Conservation (phyloP, 768 basidiomycete genomes). For the Cystobasidiopsis lactophilus region DNA sequence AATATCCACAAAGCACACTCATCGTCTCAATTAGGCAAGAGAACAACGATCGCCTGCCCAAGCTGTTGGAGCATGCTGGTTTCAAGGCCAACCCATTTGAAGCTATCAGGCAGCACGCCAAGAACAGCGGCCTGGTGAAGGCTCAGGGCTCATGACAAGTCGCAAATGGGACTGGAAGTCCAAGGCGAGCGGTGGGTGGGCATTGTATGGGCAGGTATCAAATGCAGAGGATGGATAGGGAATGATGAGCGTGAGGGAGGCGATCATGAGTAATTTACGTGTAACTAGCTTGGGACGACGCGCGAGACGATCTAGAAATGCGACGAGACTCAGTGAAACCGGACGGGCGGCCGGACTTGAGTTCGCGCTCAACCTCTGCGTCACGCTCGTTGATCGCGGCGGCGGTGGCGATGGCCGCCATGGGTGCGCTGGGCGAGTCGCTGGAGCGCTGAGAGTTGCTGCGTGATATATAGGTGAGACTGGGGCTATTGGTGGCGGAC, state of each 20-base stretch:
- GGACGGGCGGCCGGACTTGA: slow-evolving; percentile 46
- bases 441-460: background rate
- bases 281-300: background rate
- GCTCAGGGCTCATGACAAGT: background rate
- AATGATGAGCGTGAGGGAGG: too few relatives aligned
- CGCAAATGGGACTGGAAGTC: too few relatives aligned
- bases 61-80: slow-evolving; percentile 13
- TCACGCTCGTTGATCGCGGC: slow-evolving; percentile 64
- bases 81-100: slow-evolving; percentile 16
- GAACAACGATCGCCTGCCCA: slow-evolving; percentile 14
- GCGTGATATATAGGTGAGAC: background rate
- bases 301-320: too few relatives aligned
- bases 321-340: slow-evolving; percentile 50
- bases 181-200: too few relatives aligned
- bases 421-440: slow-evolving; percentile 20
- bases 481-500: background rate
- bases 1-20: background rate
- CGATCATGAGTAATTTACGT: too few relatives aligned
- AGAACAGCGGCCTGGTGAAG: slow-evolving; percentile 8
- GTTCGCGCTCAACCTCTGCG: slow-evolving; percentile 43
- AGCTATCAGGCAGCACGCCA: slow-evolving; percentile 16
- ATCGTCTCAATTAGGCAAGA: slow-evolving; percentile 4
- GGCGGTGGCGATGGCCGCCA: slow-evolving; percentile 29
- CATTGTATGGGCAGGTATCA: background rate
- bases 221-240: background rate